A percentile compares a stretch with the other conserved stretches of the same genome.
These are phyloP conservation scores for Termitomyces sp. DNA, from an alignment of 768 basidiomycete genomes.

Conservation along the genomic window DNA sequence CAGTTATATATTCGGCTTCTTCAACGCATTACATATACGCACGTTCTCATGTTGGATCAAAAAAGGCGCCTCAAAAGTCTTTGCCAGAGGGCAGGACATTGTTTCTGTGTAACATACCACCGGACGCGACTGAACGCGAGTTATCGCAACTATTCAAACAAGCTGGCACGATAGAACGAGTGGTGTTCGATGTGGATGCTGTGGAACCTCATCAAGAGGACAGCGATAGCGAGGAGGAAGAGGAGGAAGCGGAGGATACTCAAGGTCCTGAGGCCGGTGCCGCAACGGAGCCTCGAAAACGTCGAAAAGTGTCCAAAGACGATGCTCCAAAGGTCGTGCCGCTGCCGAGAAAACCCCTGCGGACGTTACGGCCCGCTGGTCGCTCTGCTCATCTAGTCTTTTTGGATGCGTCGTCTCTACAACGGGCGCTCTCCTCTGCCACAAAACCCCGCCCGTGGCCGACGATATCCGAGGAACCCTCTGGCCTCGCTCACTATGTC, in stretches of 20 bases:
- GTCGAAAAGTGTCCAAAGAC: conserved; percentile 33
- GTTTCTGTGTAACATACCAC: conserved; percentile 86
- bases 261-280: conserved; percentile 22
- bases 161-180: conserved; percentile 72
- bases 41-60: conserved; percentile 55
- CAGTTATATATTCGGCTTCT: conserved; percentile 35
- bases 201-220: conserved; percentile 36
- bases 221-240: conserved; percentile 38
- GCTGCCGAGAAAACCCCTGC: conserved; percentile 48
- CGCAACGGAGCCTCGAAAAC: conserved; percentile 33
- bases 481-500: conserved; percentile 69
- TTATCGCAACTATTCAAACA: conserved; percentile 71
- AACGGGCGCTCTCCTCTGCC: conserved; percentile 54
- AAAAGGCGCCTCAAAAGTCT: conserved; percentile 24
- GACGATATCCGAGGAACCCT: conserved; percentile 45
- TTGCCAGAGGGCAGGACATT: conserved; percentile 63
- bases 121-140: conserved; percentile 82
- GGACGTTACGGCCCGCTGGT: conserved; percentile 59
- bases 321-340: conserved; percentile 50
- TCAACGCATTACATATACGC: conserved; percentile 74
- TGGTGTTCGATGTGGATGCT: conserved; percentile 55
- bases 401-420: conserved; percentile 67
- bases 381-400: conserved; percentile 65
- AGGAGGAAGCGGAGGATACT: conserved; percentile 28
- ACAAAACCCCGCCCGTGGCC: conserved; percentile 64